Percentiles rank a stretch among this genome's conserved stretches.
Evolutionary conservation across 2,329 filamentous ascomycete species (phyloP).

Genomic region (Dryadomyces quercivorus): DNA sequence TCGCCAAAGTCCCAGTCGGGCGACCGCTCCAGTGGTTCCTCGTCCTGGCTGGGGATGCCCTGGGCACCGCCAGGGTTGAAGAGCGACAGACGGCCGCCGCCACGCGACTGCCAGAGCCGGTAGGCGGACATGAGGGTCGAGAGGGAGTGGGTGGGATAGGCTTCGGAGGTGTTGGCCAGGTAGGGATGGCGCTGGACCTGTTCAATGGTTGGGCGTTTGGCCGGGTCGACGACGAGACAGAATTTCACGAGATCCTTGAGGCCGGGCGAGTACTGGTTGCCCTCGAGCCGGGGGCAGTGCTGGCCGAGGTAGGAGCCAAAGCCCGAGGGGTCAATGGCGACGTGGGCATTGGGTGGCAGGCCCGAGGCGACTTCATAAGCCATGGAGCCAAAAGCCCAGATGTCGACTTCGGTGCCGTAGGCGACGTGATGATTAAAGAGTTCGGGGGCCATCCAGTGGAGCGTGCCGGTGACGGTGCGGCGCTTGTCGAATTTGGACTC

Average conservation of each 20-base stretch:
- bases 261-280: slow-evolving; percentile 55
- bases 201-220: slow-evolving; percentile 56
- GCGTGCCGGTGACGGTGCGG: slow-evolving; percentile 70
- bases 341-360: slow-evolving; percentile 53
- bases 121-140: slow-evolving; percentile 57
- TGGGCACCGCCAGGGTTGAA: slow-evolving; percentile 48
- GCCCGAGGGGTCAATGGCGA: slow-evolving; percentile 34
- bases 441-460: slow-evolving; percentile 80
- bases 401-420: slow-evolving; percentile 63
- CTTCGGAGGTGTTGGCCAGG: slow-evolving; percentile 47
- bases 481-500: slow-evolving; percentile 66
- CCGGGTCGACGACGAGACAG: slow-evolving; percentile 57
- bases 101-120: slow-evolving; percentile 63
- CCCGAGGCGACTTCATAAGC: slow-evolving; percentile 73
- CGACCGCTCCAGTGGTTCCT: slow-evolving; percentile 43
- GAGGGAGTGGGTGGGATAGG: slow-evolving; percentile 52
- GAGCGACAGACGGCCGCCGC: slow-evolving; percentile 55
- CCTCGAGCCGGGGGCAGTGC: slow-evolving; percentile 56
- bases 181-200: slow-evolving; percentile 59
- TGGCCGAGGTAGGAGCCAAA: slow-evolving; percentile 45
- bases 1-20: slow-evolving; percentile 45
- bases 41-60: slow-evolving; percentile 31
- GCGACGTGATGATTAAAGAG: slow-evolving; percentile 50
- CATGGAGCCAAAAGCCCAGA: slow-evolving; percentile 77
- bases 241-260: slow-evolving; percentile 61